Evolutionary conservation across 225 moss, liverwort and hornwort genomes (phyloP).

Genomic region (Physcomitrellopsis africana): DNA sequence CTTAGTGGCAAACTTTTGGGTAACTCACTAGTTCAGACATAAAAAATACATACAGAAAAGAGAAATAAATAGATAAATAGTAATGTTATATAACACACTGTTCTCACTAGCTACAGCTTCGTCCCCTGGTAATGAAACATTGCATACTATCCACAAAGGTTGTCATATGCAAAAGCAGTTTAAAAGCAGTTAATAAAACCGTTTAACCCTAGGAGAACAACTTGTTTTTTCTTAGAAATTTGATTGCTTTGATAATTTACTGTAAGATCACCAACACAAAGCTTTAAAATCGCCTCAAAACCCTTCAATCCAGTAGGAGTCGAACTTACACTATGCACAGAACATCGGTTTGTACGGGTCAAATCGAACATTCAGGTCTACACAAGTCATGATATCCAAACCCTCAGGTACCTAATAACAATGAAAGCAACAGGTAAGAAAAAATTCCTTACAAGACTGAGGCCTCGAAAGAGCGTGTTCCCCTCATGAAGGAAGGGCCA

Average conservation of each 20-base stretch:
- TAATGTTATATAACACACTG: neutral
- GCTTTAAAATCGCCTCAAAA: neutral
- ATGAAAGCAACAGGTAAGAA: constrained; percentile 21
- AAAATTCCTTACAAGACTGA: constrained; percentile 76
- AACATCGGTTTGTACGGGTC: neutral
- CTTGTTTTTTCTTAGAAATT: neutral
- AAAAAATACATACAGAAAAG: too few species aligned
- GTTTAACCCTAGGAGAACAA: neutral
- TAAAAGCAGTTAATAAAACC: too few species aligned
- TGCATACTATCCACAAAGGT: neutral
- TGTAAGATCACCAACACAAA: neutral
- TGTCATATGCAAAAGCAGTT: constrained; percentile 15
- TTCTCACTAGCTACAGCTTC: constrained; percentile 1
- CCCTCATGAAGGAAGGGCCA: constrained; percentile 80
- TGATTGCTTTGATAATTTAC: neutral
- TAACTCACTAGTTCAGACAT: constrained; percentile 4
- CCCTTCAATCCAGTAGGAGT: neutral
- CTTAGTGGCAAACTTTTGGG: neutral
- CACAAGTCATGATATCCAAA: neutral
- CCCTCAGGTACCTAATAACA: neutral
- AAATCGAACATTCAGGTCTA: neutral
- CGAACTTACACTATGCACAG: neutral
- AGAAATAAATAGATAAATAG: too few species aligned
- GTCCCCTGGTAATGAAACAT: neutral
- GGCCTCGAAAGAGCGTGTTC: constrained; percentile 82